Percentiles rank a stretch among this genome's conserved stretches.
These are phyloP conservation scores for Cicer chorassanicum DNA, from an alignment of 306 rosid genomes.

Conservation along the genomic window DNA sequence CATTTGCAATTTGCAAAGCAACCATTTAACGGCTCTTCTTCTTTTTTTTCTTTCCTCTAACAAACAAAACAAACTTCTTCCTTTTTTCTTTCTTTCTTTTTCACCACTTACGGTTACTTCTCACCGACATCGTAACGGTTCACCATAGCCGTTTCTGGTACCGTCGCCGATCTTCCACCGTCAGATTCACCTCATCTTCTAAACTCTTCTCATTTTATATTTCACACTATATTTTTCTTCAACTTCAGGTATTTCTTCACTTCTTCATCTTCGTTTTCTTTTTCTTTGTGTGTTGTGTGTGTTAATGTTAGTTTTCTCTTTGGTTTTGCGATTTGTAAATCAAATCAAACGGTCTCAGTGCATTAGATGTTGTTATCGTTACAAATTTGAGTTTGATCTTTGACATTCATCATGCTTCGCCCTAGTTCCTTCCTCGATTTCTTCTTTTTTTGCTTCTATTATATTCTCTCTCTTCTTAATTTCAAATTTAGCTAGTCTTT, in stretches of 20 bases:
- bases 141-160: constrained; percentile 52
- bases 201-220: constrained; percentile 41
- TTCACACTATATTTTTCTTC: constrained; percentile 4
- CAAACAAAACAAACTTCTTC: constrained; percentile 1
- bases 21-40: constrained; percentile 57
- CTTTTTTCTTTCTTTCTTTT: neutral
- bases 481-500: neutral
- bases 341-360: constrained; percentile 14
- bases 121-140: constrained; percentile 66
- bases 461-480: neutral
- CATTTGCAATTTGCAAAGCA: constrained; percentile 2
- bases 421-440: constrained; percentile 35
- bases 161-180: constrained; percentile 52
- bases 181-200: constrained; percentile 17
- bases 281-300: no score
- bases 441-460: neutral
- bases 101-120: neutral
- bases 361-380: constrained; percentile 7
- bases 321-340: constrained; percentile 11
- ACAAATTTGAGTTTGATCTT: constrained; percentile 33
- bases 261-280: neutral
- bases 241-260: constrained; percentile 14
- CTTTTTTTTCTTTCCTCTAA: neutral
- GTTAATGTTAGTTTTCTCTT: constrained; percentile 15
- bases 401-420: constrained; percentile 27